A percentile compares a stretch with the other conserved stretches of the same genome.
Evolutionary conservation across 345 rosid genomes (phyloP).

Genomic region (Raphanus sativus): DNA sequence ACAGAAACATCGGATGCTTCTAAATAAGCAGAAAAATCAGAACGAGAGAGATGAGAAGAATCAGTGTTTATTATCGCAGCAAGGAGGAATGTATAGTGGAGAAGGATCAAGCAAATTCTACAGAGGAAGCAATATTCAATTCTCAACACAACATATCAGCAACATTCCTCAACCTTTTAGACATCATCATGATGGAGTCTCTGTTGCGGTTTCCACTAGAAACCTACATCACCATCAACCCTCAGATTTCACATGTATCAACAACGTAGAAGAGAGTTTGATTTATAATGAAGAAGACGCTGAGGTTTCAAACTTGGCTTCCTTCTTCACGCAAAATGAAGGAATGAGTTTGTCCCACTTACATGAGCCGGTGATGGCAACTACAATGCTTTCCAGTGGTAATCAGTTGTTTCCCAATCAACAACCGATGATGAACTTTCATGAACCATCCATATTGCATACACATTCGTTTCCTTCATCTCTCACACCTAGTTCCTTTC

Average conservation of each 20-base stretch:
- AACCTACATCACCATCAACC: neutral
- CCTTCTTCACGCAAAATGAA: neutral
- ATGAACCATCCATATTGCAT: neutral
- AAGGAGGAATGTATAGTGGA: neutral
- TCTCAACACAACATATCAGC: neutral
- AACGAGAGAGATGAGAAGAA: neutral
- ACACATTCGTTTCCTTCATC: neutral
- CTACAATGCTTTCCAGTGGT: neutral
- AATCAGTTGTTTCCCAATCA: neutral
- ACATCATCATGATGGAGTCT: neutral
- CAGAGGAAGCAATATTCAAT: neutral
- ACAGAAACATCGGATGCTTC: neutral
- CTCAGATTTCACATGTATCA: neutral
- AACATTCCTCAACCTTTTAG: neutral
- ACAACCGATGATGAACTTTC: neutral
- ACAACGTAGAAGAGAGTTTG: neutral
- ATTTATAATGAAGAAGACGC: neutral
- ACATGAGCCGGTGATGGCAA: neutral
- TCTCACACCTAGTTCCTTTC: neutral
- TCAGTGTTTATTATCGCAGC: neutral
- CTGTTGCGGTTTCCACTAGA: neutral
- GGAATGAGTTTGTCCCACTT: neutral
- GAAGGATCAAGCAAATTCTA: neutral
- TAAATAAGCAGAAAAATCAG: neutral
- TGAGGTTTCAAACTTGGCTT: neutral